phyloP scores from a whole-genome alignment of 202 grass and related monocot species.

The Panicum virgatum region DNA sequence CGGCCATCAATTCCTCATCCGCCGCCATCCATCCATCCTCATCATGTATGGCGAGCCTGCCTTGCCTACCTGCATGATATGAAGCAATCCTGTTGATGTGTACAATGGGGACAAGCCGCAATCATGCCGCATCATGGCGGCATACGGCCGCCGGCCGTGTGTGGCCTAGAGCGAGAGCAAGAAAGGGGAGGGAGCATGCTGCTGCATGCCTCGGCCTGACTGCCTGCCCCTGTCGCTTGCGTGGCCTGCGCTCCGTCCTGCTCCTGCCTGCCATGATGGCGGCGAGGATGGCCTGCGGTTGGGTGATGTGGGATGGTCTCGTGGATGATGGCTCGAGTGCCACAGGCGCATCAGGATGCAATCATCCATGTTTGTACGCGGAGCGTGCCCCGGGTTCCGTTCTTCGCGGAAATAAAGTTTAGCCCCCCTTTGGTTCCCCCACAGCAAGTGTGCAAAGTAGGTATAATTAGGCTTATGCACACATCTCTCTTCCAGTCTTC shows the following conservation, averaged over 20 bases:
- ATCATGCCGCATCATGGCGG: slow-evolving; percentile 51
- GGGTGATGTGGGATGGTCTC: slow-evolving; percentile 5
- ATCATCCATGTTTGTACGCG: slow-evolving; percentile 47
- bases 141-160: slow-evolving; percentile 24
- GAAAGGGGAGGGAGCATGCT: neutral
- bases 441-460: slow-evolving; percentile 15
- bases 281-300: slow-evolving; percentile 44
- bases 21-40: slow-evolving; percentile 16
- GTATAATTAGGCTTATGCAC: neutral
- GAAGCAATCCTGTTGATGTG: slow-evolving; percentile 50
- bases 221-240: neutral
- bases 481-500: neutral
- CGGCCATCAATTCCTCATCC: slow-evolving; percentile 57
- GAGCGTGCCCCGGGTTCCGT: neutral
- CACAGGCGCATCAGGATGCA: slow-evolving; percentile 35
- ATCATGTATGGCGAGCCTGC: slow-evolving; percentile 23
- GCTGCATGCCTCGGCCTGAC: neutral
- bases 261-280: neutral
- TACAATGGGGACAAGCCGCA: slow-evolving; percentile 45
- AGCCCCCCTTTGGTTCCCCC: neutral
- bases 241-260: neutral
- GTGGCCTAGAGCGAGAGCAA: neutral
- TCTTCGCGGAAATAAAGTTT: slow-evolving; percentile 20
- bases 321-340: neutral
- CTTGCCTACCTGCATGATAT: slow-evolving; percentile 58